Percentiles rank a stretch among this genome's conserved stretches.
These are phyloP conservation scores for Evansstolkia leycettana DNA, from an alignment of 495 filamentous ascomycete genomes.

Conservation along the genomic window DNA sequence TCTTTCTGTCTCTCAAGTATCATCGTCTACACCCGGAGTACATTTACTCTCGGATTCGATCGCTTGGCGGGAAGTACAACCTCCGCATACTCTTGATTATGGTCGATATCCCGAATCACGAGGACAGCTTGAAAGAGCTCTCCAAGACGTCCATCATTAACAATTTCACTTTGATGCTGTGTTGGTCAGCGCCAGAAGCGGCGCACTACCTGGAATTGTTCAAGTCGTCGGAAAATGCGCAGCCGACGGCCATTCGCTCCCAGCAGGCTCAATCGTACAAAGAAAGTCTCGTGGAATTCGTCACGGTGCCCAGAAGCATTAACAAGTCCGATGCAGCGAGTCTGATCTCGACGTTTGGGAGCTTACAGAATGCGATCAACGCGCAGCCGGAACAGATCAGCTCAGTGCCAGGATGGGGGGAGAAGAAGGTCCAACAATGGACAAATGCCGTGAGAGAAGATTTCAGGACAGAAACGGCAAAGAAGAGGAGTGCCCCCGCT, in stretches of 20 bases:
- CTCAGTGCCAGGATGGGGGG: conserved; percentile 80
- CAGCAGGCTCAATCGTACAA: conserved; percentile 71
- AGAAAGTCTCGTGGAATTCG: conserved; percentile 86
- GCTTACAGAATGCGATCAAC: conserved; percentile 73
- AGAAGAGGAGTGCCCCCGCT: conserved; percentile 33
- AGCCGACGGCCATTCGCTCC: conserved; percentile 66
- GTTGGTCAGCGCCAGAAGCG: conserved; percentile 88
- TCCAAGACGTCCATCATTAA: conserved; percentile 86
- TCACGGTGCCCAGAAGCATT: conserved; percentile 76
- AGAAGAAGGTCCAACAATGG: conserved; percentile 87
- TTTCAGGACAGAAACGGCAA: conserved; percentile 61
- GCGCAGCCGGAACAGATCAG: conserved; percentile 73
- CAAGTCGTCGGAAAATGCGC: conserved; percentile 82
- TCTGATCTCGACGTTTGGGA: conserved; percentile 80
- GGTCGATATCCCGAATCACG: conserved; percentile 85
- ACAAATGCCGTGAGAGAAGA: conserved; percentile 68
- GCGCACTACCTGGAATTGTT: conserved; percentile 87
- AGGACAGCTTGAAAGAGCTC: conserved; percentile 67
- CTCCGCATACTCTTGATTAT: conserved; percentile 76
- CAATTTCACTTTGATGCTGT: conserved; percentile 80
- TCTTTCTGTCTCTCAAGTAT: conserved; percentile 94
- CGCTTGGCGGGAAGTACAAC: conserved; percentile 67
- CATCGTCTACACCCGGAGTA: conserved; percentile 96
- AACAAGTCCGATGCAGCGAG: conserved; percentile 91
- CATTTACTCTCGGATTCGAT: conserved; percentile 82